These are phyloP conservation scores for Tremellales sp. DNA, from an alignment of 1,284 basidiomycete genomes.

Conservation along the genomic window DNA sequence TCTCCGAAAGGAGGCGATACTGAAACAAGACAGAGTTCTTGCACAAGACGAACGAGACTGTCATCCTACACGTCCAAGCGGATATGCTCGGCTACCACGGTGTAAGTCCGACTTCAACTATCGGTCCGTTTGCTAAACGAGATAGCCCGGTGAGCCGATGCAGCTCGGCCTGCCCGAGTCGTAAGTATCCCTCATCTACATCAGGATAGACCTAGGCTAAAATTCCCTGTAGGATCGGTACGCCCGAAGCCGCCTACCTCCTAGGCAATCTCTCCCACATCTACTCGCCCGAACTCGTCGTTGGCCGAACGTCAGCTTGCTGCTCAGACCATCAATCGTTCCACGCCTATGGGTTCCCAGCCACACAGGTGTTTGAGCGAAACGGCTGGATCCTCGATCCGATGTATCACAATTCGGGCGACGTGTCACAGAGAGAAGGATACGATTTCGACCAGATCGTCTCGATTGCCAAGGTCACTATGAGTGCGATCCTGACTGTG, in stretches of 20 bases:
- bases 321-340: constrained; percentile 83
- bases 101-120: constrained; percentile 23
- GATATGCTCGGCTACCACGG: constrained; percentile 80
- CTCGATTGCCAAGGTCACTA: constrained; percentile 76
- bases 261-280: constrained; percentile 62
- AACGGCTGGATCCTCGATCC: constrained; percentile 77
- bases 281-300: constrained; percentile 74
- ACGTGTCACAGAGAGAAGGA: constrained; percentile 67
- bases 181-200: constrained; percentile 25
- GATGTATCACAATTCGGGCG: constrained; percentile 62
- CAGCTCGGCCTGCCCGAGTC: constrained; percentile 67
- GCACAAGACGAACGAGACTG: constrained; percentile 55
- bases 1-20: neutral
- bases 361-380: constrained; percentile 65
- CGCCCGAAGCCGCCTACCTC: constrained; percentile 67
- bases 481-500: constrained; percentile 40
- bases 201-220: neutral
- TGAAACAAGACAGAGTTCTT: constrained; percentile 17
- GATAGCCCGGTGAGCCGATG: constrained; percentile 62
- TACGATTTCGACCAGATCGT: constrained; percentile 75
- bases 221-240: constrained; percentile 61
- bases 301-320: constrained; percentile 71
- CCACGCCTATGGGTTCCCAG: constrained; percentile 72
- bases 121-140: neutral
- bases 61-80: constrained; percentile 77